Evolutionary conservation across 129 eudicot genomes (phyloP).

Genomic region (Calendula officinalis): DNA sequence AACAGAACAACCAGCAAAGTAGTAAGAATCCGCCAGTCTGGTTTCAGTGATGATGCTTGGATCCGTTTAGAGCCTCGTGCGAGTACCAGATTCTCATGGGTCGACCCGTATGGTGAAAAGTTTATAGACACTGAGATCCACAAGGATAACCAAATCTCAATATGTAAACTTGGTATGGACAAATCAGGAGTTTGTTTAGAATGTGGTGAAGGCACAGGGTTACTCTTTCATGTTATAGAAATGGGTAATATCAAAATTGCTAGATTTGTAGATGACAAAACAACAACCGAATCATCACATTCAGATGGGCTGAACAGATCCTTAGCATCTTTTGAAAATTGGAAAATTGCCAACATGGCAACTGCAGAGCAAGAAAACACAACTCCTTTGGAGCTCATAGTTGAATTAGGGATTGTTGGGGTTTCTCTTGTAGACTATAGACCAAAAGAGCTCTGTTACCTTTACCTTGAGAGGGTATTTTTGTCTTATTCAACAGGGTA

Average conservation of each 20-base stretch:
- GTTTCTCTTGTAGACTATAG: conserved; percentile 87
- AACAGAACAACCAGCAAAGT: conserved; percentile 68
- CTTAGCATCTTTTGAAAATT: conserved; percentile 42
- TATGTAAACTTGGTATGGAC: conserved; percentile 56
- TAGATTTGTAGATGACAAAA: conserved; percentile 52
- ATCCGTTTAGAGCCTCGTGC: conserved; percentile 61
- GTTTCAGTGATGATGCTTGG: conserved; percentile 68
- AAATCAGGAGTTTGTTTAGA: conserved; percentile 47
- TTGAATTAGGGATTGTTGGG: conserved; percentile 89
- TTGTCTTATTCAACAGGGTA: conserved; percentile 89
- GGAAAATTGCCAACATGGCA: conserved; percentile 43
- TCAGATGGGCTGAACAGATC: conserved; percentile 44
- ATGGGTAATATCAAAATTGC: conserved; percentile 68
- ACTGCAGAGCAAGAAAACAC: conserved; percentile 41
- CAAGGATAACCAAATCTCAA: conserved; percentile 24
- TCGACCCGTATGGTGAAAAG: conserved; percentile 80
- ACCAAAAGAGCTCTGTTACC: conserved; percentile 85
- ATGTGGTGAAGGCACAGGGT: conserved; percentile 41
- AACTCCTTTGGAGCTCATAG: conserved; percentile 73
- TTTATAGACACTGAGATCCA: conserved; percentile 52
- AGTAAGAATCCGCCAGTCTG: conserved; percentile 74
- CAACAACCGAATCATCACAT: conserved; percentile 15
- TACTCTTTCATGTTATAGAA: conserved; percentile 63
- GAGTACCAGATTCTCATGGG: conserved; percentile 74
- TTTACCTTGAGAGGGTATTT: conserved; percentile 76